Conservation (phyloP, 129 eudicot species). For the Heracleum sosnowskyi region DNA sequence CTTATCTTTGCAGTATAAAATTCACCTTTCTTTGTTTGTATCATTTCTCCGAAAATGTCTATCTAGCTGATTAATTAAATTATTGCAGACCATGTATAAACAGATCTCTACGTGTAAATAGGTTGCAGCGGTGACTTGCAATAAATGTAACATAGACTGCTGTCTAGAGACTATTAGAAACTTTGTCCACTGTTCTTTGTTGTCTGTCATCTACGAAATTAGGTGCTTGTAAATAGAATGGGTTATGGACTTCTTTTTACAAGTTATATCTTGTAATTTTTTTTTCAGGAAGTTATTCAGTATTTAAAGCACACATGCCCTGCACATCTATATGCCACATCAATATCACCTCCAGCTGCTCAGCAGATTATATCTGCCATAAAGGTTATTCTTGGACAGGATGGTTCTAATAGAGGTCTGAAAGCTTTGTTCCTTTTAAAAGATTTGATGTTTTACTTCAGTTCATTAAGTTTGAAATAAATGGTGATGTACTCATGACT, state of each 20-base stretch:
- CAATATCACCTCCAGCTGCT: constrained; percentile 96
- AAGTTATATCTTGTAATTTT: not conserved
- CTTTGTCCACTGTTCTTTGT: not conserved
- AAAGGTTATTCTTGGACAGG: constrained; percentile 86
- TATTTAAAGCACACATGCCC: constrained; percentile 75
- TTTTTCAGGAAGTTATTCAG: constrained; percentile 72
- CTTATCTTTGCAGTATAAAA: not conserved
- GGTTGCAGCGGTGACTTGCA: not conserved
- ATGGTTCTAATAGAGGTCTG: constrained; percentile 92
- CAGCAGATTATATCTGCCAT: constrained; percentile 90
- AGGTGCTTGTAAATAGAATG: not conserved
- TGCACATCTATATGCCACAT: constrained; percentile 89
- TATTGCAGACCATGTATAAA: not conserved
- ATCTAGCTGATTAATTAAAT: not conserved
- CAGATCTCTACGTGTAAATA: not conserved
- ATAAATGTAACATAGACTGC: not conserved
- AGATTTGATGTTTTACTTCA: not conserved
- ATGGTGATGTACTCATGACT: constrained; percentile 1
- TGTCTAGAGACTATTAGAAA: not conserved
- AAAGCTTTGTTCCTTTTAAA: not conserved
- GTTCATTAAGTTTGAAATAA: not conserved
- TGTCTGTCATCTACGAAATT: not conserved
- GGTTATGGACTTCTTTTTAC: not conserved
- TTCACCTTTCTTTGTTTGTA: not conserved
- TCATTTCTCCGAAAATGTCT: not conserved